Base-by-base conservation (phyloP, 2,329 filamentous ascomycete species). In the Mycosphaerella arachidis region DNA sequence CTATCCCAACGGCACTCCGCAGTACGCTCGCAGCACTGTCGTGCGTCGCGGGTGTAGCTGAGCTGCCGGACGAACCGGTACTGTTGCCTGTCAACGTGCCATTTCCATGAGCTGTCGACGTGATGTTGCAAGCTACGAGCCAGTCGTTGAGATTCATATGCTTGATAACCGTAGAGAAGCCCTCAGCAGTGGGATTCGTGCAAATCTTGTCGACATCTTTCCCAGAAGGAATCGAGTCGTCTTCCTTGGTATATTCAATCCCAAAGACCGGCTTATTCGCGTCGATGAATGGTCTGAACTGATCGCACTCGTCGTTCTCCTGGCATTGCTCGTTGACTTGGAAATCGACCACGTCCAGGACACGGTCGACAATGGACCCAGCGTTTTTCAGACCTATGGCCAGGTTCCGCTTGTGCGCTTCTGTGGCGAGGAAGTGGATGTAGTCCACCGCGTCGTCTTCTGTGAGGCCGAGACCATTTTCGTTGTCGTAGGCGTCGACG, bases 351-450 rank as follows among this genome's bases (percentile, higher is more conserved):
- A 86, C 90, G 68, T 87, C 78, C 54, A 88, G 82, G 4, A 84
- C 79, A 1, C 72, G 63, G 4, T 70, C 59, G 56, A 90, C 83
- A 62, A 91, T 86, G 50, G 76, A 79, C 16, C 78, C 84, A 0
- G 84, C 85, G 67, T 91, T 91, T 75, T 91, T 91, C 59, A 91
- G 77, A 0, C 87, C 88, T 5, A 86, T 79, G 0, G 84, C 80
- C 70, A 91, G 75, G 60, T 83, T 82, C 46, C 80, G 78, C 6
- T 73, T 71, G 48, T 77, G 75, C 1, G 87, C 82, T 66, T 83
- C 77, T n/a, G 72, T 67, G 6, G 86, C 81, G 12, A 91, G 81
- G 72, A 84, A 90, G 7, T 75, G 75, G 54, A 91, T 75, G 69
- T 80, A 90, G 59, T 81, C 73, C 57, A 87, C 75, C 0, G 86